phyloP scores from a whole-genome alignment of 345 rosid species.

The Hibiscus trionum region DNA sequence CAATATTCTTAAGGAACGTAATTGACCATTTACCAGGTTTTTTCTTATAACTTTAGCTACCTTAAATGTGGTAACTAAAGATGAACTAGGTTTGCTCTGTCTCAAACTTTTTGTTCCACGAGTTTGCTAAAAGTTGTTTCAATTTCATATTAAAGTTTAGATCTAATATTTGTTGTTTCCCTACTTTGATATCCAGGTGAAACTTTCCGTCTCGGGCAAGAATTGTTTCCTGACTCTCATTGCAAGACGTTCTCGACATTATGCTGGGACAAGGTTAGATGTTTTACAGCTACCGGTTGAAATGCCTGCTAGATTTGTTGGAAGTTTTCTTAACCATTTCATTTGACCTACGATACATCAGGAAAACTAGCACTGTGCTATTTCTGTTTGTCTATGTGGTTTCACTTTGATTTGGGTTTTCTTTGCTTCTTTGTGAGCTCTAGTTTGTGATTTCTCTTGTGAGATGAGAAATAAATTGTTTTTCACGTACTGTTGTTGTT shows the following conservation, averaged over 20 bases:
- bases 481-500: not conserved
- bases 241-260: conserved; percentile 86
- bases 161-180: conserved; percentile 7
- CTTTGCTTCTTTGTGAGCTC: not conserved
- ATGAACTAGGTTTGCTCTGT: not conserved
- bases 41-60: not conserved
- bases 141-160: not conserved
- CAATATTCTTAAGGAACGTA: not conserved
- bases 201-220: conserved; percentile 55
- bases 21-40: not conserved
- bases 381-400: not conserved
- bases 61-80: not conserved
- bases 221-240: conserved; percentile 62
- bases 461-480: not conserved
- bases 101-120: not conserved
- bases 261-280: conserved; percentile 90
- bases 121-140: not conserved
- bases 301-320: not conserved
- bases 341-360: not conserved
- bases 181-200: conserved; percentile 40
- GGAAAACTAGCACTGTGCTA: not conserved
- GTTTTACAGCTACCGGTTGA: not conserved
- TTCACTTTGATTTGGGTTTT: not conserved
- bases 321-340: not conserved
- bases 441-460: not conserved